Percentiles rank a stretch among this genome's conserved stretches.
Conservation (phyloP, 495 filamentous ascomycete genomes). For the Annulohypoxylon maeteangense region DNA sequence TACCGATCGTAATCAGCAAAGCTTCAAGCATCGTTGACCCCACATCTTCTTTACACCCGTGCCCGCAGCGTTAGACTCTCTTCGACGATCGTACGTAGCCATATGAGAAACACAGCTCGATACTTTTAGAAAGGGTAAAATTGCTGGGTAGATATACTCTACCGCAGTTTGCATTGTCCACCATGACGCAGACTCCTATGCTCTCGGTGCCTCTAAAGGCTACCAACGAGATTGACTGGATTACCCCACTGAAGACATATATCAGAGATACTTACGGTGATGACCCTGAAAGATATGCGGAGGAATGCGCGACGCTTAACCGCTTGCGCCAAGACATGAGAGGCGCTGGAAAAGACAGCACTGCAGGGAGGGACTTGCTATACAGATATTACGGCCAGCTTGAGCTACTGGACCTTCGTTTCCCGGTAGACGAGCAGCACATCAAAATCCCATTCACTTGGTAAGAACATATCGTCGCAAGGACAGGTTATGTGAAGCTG, state of each 20-base stretch:
- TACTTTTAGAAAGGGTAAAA: neutral
- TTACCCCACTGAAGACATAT: constrained; percentile 90
- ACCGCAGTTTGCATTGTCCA: constrained; percentile 43
- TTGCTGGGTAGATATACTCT: constrained; percentile 5
- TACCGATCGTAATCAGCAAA: constrained; percentile 17
- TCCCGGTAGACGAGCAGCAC: constrained; percentile 97
- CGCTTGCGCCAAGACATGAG: constrained; percentile 99
- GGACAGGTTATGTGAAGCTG: neutral
- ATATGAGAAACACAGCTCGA: constrained; percentile 21
- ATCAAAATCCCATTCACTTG: constrained; percentile 99
- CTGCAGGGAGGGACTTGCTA: constrained; percentile 88
- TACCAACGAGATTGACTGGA: constrained; percentile 99
- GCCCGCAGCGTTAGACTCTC: neutral
- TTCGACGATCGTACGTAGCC: neutral
- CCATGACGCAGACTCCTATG: constrained; percentile 87
- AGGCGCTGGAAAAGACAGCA: constrained; percentile 96
- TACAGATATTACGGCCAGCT: constrained; percentile 99
- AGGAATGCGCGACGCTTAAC: constrained; percentile 96
- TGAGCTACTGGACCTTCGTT: constrained; percentile 91
- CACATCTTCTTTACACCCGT: constrained; percentile 16
- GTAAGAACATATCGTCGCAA: constrained; percentile 60
- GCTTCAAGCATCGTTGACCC: constrained; percentile 15
- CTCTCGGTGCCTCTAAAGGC: constrained; percentile 94
- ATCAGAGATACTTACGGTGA: constrained; percentile 94
- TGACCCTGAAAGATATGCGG: constrained; percentile 91